Percentiles rank a stretch among this genome's conserved stretches.
Evolutionary conservation across 495 filamentous ascomycete species (phyloP).

Genomic region (Penicillium pulvis): DNA sequence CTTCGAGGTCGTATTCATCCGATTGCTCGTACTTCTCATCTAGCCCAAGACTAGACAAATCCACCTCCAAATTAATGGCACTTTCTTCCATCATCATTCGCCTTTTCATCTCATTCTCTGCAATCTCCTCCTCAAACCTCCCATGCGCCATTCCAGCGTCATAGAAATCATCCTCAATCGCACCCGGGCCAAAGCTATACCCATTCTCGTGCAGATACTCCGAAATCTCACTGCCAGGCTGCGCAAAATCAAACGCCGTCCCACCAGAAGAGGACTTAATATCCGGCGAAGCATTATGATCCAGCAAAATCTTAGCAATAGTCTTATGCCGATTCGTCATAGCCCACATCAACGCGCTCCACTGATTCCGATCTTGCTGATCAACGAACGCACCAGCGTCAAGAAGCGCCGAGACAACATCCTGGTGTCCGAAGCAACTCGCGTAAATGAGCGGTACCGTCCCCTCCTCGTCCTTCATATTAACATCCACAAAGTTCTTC

Average conservation of each 20-base stretch:
- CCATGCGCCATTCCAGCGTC: slow-evolving; percentile 90
- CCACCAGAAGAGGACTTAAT: slow-evolving; percentile 91
- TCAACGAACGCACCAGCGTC: slow-evolving; percentile 89
- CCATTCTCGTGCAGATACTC: slow-evolving; percentile 92
- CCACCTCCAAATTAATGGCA: slow-evolving; percentile 94
- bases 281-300: slow-evolving; percentile 92
- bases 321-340: slow-evolving; percentile 98
- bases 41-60: slow-evolving; percentile 91
- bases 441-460: slow-evolving; percentile 96
- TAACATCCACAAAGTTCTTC: slow-evolving; percentile 78
- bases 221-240: slow-evolving; percentile 93
- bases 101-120: slow-evolving; percentile 91
- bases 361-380: slow-evolving; percentile 91
- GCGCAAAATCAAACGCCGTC: slow-evolving; percentile 95
- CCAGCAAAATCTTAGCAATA: slow-evolving; percentile 87
- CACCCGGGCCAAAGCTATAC: slow-evolving; percentile 82
- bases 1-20: slow-evolving; percentile 75
- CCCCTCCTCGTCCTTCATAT: slow-evolving; percentile 91
- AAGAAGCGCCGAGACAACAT: slow-evolving; percentile 81
- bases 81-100: slow-evolving; percentile 99
- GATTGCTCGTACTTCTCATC: slow-evolving; percentile 92
- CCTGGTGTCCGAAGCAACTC: slow-evolving; percentile 97
- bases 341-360: slow-evolving; percentile 99
- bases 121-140: slow-evolving; percentile 94
- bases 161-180: slow-evolving; percentile 95